These are phyloP conservation scores for Brasilioporus rufonigricans DNA, from an alignment of 768 basidiomycete genomes.

Conservation along the genomic window DNA sequence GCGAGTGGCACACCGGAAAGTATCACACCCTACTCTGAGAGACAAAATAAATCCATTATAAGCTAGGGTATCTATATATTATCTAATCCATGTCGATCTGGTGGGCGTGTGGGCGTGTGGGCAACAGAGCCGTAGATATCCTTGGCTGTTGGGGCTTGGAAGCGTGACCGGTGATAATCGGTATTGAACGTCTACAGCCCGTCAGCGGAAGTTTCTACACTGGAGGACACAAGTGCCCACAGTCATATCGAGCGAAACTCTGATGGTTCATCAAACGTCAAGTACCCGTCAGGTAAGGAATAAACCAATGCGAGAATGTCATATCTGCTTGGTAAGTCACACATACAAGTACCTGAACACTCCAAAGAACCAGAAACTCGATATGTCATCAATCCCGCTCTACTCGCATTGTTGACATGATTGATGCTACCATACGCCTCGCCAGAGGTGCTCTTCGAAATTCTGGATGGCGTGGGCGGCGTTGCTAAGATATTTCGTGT, in stretches of 20 bases:
- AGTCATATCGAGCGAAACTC: conserved; percentile 64
- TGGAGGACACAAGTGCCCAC: conserved; percentile 29
- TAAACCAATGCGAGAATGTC: neutral
- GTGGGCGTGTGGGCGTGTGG: no score
- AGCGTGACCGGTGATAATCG: conserved; percentile 68
- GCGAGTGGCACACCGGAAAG: no score
- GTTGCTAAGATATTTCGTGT: conserved; percentile 64
- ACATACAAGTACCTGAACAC: conserved; percentile 71
- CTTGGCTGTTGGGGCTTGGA: conserved; percentile 52
- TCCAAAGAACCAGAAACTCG: conserved; percentile 73
- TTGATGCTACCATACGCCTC: conserved; percentile 51
- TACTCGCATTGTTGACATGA: conserved; percentile 49
- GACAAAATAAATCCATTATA: no score
- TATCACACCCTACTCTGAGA: no score
- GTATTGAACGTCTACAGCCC: conserved; percentile 63
- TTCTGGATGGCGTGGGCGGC: conserved; percentile 58
- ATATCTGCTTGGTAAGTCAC: neutral
- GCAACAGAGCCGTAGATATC: conserved; percentile 35
- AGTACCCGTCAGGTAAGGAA: conserved; percentile 42
- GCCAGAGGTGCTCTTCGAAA: conserved; percentile 54
- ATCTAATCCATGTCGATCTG: no score
- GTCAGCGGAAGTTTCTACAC: neutral
- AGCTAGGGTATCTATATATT: no score
- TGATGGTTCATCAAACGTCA: conserved; percentile 69
- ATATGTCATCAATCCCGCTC: conserved; percentile 54